Evolutionary conservation across 257 asterid species (phyloP).

Genomic region (Solanum piurae): DNA sequence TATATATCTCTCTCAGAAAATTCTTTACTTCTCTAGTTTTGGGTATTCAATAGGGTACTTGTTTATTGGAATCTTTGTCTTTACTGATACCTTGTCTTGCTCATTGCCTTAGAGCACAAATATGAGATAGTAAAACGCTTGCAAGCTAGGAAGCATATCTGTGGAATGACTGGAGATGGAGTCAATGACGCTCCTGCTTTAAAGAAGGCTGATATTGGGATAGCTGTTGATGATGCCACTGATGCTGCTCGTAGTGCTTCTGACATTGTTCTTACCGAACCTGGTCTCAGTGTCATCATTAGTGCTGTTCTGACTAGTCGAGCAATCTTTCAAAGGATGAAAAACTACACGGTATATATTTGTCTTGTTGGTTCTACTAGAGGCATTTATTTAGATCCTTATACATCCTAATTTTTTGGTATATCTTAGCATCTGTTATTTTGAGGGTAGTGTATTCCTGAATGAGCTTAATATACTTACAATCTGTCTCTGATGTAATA

Average conservation of each 20-base stretch:
- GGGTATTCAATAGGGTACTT: background rate
- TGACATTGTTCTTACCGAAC: slow-evolving; percentile 94
- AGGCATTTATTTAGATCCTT: background rate
- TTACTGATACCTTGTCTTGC: background rate
- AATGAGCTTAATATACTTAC: background rate
- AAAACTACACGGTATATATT: slow-evolving; percentile 74
- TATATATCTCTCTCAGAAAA: slow-evolving; percentile 10
- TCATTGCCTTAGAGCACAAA: slow-evolving; percentile 64
- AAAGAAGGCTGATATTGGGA: slow-evolving; percentile 95
- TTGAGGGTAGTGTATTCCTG: background rate
- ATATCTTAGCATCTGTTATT: background rate
- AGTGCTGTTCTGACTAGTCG: slow-evolving; percentile 97
- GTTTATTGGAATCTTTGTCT: background rate
- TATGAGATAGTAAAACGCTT: slow-evolving; percentile 95
- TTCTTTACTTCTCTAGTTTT: background rate
- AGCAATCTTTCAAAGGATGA: slow-evolving; percentile 97
- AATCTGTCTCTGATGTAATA: background rate
- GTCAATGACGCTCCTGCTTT: slow-evolving; percentile 98
- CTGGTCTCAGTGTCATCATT: slow-evolving; percentile 96
- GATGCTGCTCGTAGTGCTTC: slow-evolving; percentile 99
- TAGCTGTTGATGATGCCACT: slow-evolving; percentile 98
- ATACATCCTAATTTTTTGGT: background rate
- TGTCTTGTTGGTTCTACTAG: background rate
- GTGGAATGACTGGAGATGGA: slow-evolving; percentile 99
- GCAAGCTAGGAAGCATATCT: slow-evolving; percentile 93